These are phyloP conservation scores for Erythrophleum ivorense DNA, from an alignment of 331 rosid genomes.

Conservation along the genomic window DNA sequence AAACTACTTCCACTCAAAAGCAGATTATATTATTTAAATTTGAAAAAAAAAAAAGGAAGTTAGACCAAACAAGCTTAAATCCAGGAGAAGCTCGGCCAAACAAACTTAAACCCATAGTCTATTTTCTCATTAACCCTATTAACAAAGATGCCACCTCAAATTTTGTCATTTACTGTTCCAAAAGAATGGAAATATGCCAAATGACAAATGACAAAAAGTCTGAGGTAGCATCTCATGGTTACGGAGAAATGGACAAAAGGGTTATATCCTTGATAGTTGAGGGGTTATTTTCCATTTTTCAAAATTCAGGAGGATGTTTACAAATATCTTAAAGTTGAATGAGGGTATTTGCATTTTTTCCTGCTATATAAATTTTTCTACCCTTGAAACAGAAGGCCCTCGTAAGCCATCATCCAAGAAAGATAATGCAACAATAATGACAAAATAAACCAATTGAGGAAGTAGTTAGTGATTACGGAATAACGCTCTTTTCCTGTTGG, in stretches of 20 bases:
- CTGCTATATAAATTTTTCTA: not conserved
- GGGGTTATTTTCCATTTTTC: too few species aligned
- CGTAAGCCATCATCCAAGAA: constrained; percentile 25
- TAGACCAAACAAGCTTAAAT: too few species aligned
- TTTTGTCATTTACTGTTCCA: not conserved
- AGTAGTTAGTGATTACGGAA: constrained; percentile 63
- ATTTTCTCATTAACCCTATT: too few species aligned
- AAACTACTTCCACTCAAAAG: too few species aligned
- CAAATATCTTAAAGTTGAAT: not conserved
- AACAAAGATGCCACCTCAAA: too few species aligned
- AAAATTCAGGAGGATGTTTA: too few species aligned
- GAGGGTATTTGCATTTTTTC: not conserved
- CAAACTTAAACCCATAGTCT: too few species aligned
- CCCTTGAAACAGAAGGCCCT: constrained; percentile 17
- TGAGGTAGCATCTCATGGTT: not conserved
- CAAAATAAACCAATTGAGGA: constrained; percentile 5
- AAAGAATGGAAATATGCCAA: not conserved
- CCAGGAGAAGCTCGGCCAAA: too few species aligned
- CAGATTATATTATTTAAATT: too few species aligned
- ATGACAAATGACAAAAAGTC: not conserved
- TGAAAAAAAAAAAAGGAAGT: too few species aligned
- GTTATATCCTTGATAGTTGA: too few species aligned
- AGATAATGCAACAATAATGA: constrained; percentile 10
- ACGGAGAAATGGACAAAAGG: too few species aligned
- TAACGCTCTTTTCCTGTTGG: constrained; percentile 81